Evolutionary conservation across 345 rosid genomes (phyloP).

Genomic region (Euclidium syriacum): DNA sequence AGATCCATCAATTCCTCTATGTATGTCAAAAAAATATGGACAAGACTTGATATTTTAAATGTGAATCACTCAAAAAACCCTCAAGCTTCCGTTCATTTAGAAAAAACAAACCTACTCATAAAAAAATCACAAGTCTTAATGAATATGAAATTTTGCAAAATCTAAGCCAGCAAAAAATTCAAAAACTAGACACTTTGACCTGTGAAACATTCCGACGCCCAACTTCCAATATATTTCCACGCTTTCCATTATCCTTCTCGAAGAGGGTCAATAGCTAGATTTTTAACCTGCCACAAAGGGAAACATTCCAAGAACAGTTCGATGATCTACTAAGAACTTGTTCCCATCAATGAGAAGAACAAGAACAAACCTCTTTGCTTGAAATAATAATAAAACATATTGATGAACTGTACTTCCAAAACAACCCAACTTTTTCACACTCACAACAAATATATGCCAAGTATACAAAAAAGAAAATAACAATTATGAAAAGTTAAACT

Average conservation of each 20-base stretch:
- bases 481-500: neutral
- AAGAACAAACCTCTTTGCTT: constrained; percentile 98
- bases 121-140: constrained; percentile 9
- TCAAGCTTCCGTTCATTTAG: constrained; percentile 94
- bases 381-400: constrained; percentile 90
- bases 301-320: constrained; percentile 1
- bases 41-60: constrained; percentile 56
- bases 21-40: constrained; percentile 85
- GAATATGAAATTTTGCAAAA: constrained; percentile 11
- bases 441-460: constrained; percentile 9
- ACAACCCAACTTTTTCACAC: neutral
- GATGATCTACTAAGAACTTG: neutral
- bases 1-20: constrained; percentile 88
- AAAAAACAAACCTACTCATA: constrained; percentile 66
- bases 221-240: constrained; percentile 85
- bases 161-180: constrained; percentile 1
- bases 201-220: constrained; percentile 96
- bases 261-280: constrained; percentile 98
- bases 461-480: neutral
- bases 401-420: constrained; percentile 4
- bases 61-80: constrained; percentile 66
- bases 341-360: constrained; percentile 10
- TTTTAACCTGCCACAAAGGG: constrained; percentile 61
- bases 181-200: constrained; percentile 39
- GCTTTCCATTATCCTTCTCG: constrained; percentile 96